Evolutionary conservation across 2,329 filamentous ascomycete genomes (phyloP), one percentile per base, ranked within the genome.

Genomic region (Verticillium nonalfalfae): DNA sequence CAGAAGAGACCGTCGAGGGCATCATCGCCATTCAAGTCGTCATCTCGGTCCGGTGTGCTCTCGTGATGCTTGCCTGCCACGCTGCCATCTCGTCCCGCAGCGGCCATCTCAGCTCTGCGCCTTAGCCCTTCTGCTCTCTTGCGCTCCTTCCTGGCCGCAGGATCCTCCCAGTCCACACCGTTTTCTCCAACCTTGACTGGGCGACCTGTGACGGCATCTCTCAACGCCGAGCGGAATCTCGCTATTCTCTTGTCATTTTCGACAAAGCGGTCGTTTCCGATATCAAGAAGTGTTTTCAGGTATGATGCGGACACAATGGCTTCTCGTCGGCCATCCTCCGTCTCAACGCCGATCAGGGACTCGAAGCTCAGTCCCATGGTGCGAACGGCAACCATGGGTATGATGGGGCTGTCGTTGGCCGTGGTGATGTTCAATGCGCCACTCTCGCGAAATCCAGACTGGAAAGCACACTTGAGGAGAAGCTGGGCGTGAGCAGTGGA

Each of bases 381-480:
- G 18, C 94, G 86, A 36, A 98, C 85, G 3, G 90, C 94, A 3
- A 97, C 90, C 73, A 97, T 90, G 1, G 92, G 92, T 18, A 72
- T 82, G 4, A 73, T 65, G 11, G 62, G 33, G 1, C 39, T 67
- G 0, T 73, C 64, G 3, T 76, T 73, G 2, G 68, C 60, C 1
- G 71, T 66, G 33, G 72, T 69, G 6, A 67, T 65, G 69, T 89
- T 91, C 62, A 96, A 82, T 58, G 94, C 89, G 18, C 94, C 94
- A 62, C 90, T 95, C 76, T 98, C 94, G 14, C 94, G 87, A 72
- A 97, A 97, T 0, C 94, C 94, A 4, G 92, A 89, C 67, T 87
- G 85, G 10, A 94, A 80, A 1, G 90, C 93, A 55, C 90, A 90
- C 11, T 87, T 82, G 14, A 97, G 82, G 18, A 96, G 80, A 9